phyloP scores from a whole-genome alignment of 106 monocot genomes.

The Allium cepa region DNA sequence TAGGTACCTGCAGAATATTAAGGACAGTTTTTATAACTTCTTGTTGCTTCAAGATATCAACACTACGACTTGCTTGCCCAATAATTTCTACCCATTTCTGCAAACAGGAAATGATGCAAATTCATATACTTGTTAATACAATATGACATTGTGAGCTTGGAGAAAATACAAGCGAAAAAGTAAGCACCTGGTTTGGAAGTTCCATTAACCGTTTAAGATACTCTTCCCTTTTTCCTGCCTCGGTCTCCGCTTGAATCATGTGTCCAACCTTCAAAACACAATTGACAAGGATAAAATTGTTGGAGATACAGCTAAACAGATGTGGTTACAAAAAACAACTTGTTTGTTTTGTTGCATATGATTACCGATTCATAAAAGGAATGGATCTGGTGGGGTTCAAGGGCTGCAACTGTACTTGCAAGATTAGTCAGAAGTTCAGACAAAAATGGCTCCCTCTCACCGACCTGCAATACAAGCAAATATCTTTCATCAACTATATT shows the following conservation, averaged over 20 bases:
- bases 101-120: not conserved
- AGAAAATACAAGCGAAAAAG: not conserved
- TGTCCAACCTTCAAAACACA: conserved; percentile 66
- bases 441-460: conserved; percentile 94
- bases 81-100: conserved; percentile 99
- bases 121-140: not conserved
- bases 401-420: conserved; percentile 59
- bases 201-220: conserved; percentile 95
- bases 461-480: conserved; percentile 36
- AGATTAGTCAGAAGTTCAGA: conserved; percentile 77
- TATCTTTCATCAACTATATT: too few species aligned
- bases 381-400: conserved; percentile 99
- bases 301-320: too few species aligned
- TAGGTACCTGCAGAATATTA: conserved; percentile 89
- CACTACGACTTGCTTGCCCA: conserved; percentile 81
- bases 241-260: conserved; percentile 98
- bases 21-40: conserved; percentile 90
- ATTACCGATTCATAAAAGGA: conserved; percentile 91
- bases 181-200: conserved; percentile 85
- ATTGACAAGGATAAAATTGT: too few species aligned
- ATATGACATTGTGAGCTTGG: not conserved
- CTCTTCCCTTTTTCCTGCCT: conserved; percentile 81
- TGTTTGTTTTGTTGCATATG: not conserved
- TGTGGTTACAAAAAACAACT: too few species aligned
- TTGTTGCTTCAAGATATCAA: conserved; percentile 89